Evolutionary conservation across 2,329 filamentous ascomycete species (phyloP).

Genomic region (Epichloe hybrida): DNA sequence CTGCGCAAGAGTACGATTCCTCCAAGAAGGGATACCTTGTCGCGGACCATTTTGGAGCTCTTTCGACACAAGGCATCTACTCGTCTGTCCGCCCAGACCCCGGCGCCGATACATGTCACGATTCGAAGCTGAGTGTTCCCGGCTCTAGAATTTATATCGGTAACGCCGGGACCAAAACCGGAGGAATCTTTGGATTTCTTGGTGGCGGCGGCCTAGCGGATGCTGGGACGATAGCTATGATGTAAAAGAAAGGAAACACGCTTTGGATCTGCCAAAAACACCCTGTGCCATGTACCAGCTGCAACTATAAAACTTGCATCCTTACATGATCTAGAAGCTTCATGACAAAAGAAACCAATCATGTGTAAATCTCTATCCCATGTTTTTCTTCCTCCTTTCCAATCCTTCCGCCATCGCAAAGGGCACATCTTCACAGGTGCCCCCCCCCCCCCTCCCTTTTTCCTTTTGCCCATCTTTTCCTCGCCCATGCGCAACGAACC

Average conservation of each 20-base stretch:
- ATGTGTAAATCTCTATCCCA: background rate
- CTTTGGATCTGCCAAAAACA: background rate
- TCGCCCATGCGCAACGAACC: conserved; percentile 43
- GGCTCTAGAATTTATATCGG: conserved; percentile 18
- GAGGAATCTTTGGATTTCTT: conserved; percentile 1
- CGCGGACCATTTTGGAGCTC: conserved; percentile 41
- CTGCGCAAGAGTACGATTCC: conserved; percentile 1
- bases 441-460: conserved; percentile 32
- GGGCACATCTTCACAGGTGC: conserved; percentile 47
- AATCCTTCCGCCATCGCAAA: conserved; percentile 33
- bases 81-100: conserved; percentile 19
- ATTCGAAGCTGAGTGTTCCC: conserved; percentile 22
- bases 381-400: conserved; percentile 28
- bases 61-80: conserved; percentile 49
- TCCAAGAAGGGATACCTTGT: conserved; percentile 1
- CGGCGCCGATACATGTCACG: conserved; percentile 5
- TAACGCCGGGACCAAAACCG: background rate
- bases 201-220: conserved; percentile 6
- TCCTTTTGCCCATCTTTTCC: conserved; percentile 43
- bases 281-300: background rate
- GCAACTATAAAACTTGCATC: background rate
- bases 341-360: no score
- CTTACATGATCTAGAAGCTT: no score
- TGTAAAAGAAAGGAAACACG: background rate
- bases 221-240: conserved; percentile 5